Base-by-base conservation (phyloP, 768 basidiomycete species). In the Lactarius evosmus region DNA sequence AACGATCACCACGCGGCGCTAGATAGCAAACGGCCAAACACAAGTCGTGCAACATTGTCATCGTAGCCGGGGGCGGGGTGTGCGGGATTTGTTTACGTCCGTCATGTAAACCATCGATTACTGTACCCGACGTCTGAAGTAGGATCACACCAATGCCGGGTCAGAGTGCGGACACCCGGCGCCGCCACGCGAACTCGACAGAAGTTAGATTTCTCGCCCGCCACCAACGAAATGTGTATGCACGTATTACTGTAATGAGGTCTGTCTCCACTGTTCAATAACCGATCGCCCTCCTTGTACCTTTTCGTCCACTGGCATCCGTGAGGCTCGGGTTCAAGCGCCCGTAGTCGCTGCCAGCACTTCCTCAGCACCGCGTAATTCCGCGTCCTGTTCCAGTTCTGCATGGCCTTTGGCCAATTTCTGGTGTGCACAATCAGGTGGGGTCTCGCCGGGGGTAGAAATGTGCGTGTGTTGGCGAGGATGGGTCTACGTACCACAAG, bases 401-500 rank as follows among this genome's bases (percentile, higher is more conserved):
- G 76, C 71, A 27, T 80, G 73, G 63, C 79, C 75, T 72, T 82
- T 82, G 38, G 78, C 80, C 27, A 73, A 71, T 52, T 74, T 74
- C 84, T 85, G 63, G 32, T 52, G 56, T 56, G 40, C 17, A 29
- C 16, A 3, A 49, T 49, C 2, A 49, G 22, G 22, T 2, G 46
- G n/a, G 22, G 6, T 6, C 9, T 12, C 25, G 22, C 11, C 22
- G n/a, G 11, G 11, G 11, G 22, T 11, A 4, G 46, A 25, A 25
- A 22, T 12, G 7, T 41, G 40, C 19, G 19, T 17, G 49, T 22
- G 49, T 29, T 30, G 3, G 29, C 29, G 16, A 9, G 50, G 29
- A 19, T 4, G 22, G 27, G 22, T 32, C 34, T 27, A 84, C 90
- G 66, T 73, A 95, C 93, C 58, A 92, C 73, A 52, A 92, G 75